Evolutionary conservation across 2,329 filamentous ascomycete species (phyloP).

Genomic region (Monosporascus cannonballus): DNA sequence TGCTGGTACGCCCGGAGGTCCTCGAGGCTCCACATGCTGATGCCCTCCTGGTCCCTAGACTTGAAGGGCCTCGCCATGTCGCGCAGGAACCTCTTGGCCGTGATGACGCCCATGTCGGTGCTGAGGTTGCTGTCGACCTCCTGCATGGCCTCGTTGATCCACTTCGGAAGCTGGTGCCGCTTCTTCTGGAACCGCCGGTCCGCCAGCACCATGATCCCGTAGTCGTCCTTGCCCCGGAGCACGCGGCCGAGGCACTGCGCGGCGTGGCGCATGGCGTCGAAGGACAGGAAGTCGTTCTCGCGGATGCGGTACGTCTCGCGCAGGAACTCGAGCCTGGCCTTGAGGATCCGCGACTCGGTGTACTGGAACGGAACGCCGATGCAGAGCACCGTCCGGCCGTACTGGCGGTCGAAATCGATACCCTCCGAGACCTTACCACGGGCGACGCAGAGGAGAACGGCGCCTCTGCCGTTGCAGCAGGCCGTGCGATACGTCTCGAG

Average conservation of each 20-base stretch:
- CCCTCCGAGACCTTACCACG: conserved; percentile 96
- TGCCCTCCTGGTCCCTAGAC: conserved; percentile 77
- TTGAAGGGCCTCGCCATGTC: conserved; percentile 90
- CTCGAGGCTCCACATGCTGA: conserved; percentile 82
- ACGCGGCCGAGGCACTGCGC: conserved; percentile 95
- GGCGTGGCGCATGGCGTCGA: conserved; percentile 98
- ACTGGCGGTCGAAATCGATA: conserved; percentile 99
- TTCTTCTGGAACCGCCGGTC: conserved; percentile 94
- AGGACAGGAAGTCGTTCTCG: conserved; percentile 95
- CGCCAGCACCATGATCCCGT: conserved; percentile 98
- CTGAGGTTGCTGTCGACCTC: conserved; percentile 86
- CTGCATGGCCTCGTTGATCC: conserved; percentile 85
- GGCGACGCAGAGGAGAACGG: conserved; percentile 88
- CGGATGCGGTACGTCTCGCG: conserved; percentile 94
- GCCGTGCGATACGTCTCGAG: conserved; percentile 96
- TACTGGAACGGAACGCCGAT: conserved; percentile 99
- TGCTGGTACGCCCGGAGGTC: conserved; percentile 75
- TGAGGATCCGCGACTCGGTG: conserved; percentile 93
- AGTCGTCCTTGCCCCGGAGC: conserved; percentile 93
- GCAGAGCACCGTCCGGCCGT: conserved; percentile 89
- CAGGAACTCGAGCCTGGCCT: conserved; percentile 92
- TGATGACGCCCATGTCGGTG: conserved; percentile 90
- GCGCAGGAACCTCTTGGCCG: conserved; percentile 81
- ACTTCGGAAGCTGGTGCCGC: conserved; percentile 82
- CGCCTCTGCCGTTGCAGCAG: conserved; percentile 93